Conservation (phyloP, 2,329 filamentous ascomycete genomes). For the Macrophomina phaseolina region DNA sequence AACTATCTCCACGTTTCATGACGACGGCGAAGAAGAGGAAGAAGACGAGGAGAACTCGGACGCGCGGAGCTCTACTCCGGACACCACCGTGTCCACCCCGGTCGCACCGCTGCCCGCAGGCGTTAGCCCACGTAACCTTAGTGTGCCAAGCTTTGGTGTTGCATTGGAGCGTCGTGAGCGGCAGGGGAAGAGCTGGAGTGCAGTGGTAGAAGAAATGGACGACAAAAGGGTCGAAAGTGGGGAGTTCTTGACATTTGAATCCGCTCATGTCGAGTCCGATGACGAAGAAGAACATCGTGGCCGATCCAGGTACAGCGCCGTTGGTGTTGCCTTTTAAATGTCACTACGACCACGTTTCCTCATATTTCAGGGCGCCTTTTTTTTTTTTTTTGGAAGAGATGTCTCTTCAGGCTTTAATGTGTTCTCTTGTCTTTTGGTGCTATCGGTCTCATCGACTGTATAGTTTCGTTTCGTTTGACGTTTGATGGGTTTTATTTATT, state of each 20-base stretch:
- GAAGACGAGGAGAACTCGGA: constrained; percentile 6
- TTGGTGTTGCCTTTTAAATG: constrained; percentile 9
- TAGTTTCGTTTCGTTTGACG: constrained; percentile 1
- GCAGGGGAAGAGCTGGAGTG: constrained; percentile 18
- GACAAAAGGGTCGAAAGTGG: constrained; percentile 11
- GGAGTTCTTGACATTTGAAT: background rate
- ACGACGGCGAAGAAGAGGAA: background rate
- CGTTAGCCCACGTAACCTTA: background rate
- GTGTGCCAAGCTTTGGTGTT: constrained; percentile 9
- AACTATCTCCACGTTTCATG: constrained; percentile 2
- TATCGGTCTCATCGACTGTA: constrained; percentile 7
- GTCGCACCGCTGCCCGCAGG: background rate
- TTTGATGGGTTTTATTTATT: background rate
- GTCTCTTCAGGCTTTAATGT: constrained; percentile 2
- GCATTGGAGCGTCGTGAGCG: constrained; percentile 9
- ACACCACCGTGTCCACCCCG: background rate
- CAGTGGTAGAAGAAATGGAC: constrained; percentile 3
- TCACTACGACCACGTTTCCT: background rate
- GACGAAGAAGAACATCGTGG: background rate
- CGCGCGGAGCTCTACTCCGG: constrained; percentile 10
- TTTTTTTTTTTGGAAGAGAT: background rate
- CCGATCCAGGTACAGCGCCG: background rate
- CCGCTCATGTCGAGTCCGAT: background rate
- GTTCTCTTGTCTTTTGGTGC: background rate
- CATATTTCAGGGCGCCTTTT: background rate